Conservation (phyloP, 1,284 basidiomycete species). For the Anthracocystis setariae region DNA sequence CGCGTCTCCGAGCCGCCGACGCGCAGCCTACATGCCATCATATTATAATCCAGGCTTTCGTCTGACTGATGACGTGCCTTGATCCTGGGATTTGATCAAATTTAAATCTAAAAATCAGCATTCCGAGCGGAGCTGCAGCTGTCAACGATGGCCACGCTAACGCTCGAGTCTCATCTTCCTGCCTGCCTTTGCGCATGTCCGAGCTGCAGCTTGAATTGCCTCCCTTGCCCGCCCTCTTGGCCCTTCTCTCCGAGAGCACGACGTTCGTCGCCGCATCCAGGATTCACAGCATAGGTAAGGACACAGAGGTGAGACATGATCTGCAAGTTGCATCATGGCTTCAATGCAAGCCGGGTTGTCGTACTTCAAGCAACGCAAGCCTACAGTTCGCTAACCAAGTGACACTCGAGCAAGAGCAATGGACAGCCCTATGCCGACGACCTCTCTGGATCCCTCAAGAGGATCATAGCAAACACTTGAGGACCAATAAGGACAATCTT, state of each 20-base stretch:
- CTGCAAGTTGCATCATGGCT: conserved; percentile 23
- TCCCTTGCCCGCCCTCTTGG: background rate
- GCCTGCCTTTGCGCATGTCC: conserved; percentile 7
- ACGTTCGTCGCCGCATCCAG: too few species aligned
- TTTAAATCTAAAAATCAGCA: background rate
- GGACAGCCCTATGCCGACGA: background rate
- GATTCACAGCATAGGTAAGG: background rate
- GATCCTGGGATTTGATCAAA: background rate
- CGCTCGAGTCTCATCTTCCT: too few species aligned
- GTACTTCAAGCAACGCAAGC: conserved; percentile 4
- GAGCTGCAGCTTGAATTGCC: conserved; percentile 18
- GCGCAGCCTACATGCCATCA: conserved; percentile 40
- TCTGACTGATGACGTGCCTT: background rate
- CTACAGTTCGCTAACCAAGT: background rate
- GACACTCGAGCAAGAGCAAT: background rate
- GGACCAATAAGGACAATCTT: too few species aligned
- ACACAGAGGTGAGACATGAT: conserved; percentile 4
- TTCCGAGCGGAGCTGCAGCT: conserved; percentile 26
- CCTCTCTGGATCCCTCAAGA: too few species aligned
- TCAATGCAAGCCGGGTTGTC: conserved; percentile 3
- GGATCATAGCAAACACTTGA: too few species aligned
- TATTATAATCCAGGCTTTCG: background rate
- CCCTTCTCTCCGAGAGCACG: conserved; percentile 1
- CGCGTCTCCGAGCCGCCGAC: conserved; percentile 42
- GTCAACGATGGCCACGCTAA: conserved; percentile 20